Evolutionary conservation across 2,329 filamentous ascomycete species (phyloP), one percentile per base, ranked within the genome.

Genomic region (Rachicladosporium sp.): DNA sequence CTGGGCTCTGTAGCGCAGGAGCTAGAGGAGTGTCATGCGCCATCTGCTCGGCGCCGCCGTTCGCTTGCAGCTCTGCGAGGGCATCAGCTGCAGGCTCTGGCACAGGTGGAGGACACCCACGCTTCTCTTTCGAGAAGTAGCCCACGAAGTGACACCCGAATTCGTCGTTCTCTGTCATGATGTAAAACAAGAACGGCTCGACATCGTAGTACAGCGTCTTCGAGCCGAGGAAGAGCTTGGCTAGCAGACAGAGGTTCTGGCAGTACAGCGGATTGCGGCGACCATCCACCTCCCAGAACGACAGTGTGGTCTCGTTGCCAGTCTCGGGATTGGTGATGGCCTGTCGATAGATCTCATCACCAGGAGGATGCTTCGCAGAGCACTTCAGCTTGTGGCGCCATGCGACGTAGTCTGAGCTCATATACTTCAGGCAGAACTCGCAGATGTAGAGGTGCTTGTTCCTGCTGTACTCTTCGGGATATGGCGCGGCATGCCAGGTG

Each of bases 111-210:
- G 52, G 51, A 32, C 52, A 53, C 8, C 56, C 56, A 33, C 91
- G 74, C 64, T 98, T 98, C 64, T 98, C 91, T 60, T 98, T 98
- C 36, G 91, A 96, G 54, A 98, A 98, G 58, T 98, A 98, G n/a
- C 91, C 91, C 19, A 96, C 89, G 50, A 98, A 91, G 58, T 95
- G 91, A 56, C 91, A 95, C n/a, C 89, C 89, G 11, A 81, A 75
- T 41, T 91, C 82, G 54, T 95, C 84, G 51, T 88, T 89, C 52
- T 94, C 91, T 48, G 87, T 93, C 66, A 96, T 84, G 51, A 95
- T 88, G 59, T 96, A 96, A 66, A 96, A 96, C 5, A 96, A 64
- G 58, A 96, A 96, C 0, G 89, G 91, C 50, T 96, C 89, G 2
- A 96, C 89, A 54, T 96, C 89, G 63, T 96, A 96, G 66, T 96